Conservation (phyloP, 305 asterid genomes). For the Nicotiana rustica region DNA sequence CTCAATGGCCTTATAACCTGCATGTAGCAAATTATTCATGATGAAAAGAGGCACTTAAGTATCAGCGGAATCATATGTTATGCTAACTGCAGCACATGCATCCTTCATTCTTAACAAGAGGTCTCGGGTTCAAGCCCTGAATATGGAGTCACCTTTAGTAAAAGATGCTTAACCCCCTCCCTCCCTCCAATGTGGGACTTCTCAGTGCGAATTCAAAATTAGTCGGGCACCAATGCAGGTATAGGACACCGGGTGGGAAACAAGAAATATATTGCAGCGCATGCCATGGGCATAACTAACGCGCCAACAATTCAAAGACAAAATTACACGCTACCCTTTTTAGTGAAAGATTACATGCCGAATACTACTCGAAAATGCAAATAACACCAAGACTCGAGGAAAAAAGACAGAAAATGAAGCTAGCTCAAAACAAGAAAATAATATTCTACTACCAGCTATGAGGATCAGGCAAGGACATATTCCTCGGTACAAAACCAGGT, state of each 20-base stretch:
- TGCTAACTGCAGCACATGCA: background rate
- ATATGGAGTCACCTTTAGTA: too few relatives aligned
- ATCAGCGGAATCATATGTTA: background rate
- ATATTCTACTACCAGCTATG: background rate
- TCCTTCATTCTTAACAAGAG: too few relatives aligned
- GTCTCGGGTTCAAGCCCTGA: too few relatives aligned
- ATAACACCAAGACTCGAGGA: background rate
- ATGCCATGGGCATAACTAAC: background rate
- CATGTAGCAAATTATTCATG: constrained; percentile 2
- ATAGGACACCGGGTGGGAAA: too few relatives aligned
- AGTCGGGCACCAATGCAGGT: too few relatives aligned
- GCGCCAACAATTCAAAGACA: background rate
- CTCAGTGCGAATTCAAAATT: too few relatives aligned
- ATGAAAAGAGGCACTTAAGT: background rate
- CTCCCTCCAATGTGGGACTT: too few relatives aligned
- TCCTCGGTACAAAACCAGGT: background rate
- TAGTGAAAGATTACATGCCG: background rate
- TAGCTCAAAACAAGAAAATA: background rate
- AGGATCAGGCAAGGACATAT: background rate
- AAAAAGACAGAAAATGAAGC: background rate
- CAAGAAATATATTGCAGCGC: background rate
- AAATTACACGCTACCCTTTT: background rate
- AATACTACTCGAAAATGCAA: background rate
- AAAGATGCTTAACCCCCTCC: too few relatives aligned
- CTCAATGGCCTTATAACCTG: constrained; percentile 63